phyloP scores from a whole-genome alignment of 805 yeast genomes.

The Kregervanrija fluxuum region DNA sequence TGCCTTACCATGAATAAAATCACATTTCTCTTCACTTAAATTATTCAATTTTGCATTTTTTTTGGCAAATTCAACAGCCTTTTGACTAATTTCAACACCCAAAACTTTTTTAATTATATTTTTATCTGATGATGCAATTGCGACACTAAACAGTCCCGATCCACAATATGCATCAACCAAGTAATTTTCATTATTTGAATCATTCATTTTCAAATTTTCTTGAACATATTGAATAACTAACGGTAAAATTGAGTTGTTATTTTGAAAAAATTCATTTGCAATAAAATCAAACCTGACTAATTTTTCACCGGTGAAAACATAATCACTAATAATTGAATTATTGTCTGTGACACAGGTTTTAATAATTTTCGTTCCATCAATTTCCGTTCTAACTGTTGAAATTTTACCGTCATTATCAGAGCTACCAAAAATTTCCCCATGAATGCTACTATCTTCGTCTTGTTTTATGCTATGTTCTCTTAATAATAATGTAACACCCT shows the following conservation, averaged over 20 bases:
- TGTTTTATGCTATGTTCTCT: constrained; percentile 62
- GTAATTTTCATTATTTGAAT: constrained; percentile 37
- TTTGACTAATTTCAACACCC: constrained; percentile 92
- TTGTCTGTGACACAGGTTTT: constrained; percentile 75
- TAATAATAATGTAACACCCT: constrained; percentile 81
- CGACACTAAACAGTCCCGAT: constrained; percentile 84
- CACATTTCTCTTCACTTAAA: constrained; percentile 54
- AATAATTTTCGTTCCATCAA: constrained; percentile 21
- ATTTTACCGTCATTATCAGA: constrained; percentile 16
- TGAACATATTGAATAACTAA: constrained; percentile 75
- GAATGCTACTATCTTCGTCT: constrained; percentile 28
- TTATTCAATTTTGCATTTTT: constrained; percentile 72
- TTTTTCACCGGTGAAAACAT: constrained; percentile 44
- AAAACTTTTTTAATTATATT: constrained; percentile 73
- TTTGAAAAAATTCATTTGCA: constrained; percentile 96
- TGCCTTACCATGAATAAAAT: constrained; percentile 86
- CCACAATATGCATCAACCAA: constrained; percentile 96
- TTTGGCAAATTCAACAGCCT: constrained; percentile 82
- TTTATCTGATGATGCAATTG: constrained; percentile 45
- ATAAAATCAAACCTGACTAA: constrained; percentile 63
- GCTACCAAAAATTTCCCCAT: constrained; percentile 29
- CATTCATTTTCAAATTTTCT: constrained; percentile 46
- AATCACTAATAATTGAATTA: constrained; percentile 74
- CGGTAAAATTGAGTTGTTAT: constrained; percentile 87
- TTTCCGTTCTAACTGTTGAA: constrained; percentile 3